Evolutionary conservation across 208 protist genomes (phyloP).

Genomic region (Crithidia expoeki): DNA sequence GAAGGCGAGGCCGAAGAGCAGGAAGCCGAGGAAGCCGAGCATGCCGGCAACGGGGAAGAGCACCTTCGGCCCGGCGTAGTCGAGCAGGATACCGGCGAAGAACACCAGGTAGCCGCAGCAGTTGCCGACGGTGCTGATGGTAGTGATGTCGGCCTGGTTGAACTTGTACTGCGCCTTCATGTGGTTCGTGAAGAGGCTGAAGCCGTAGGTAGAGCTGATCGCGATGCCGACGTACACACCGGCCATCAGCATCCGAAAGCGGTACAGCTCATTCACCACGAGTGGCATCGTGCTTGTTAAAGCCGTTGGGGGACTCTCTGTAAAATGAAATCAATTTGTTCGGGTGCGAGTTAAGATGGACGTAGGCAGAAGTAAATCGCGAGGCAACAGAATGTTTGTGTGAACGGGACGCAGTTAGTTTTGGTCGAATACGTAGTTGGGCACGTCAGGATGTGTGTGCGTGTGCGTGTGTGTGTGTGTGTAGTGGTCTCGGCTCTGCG

Average conservation of each 20-base stretch:
- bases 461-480: too few relatives aligned
- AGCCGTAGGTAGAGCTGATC: constrained; percentile 74
- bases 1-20: constrained; percentile 66
- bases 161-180: constrained; percentile 50
- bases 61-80: constrained; percentile 57
- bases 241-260: constrained; percentile 72
- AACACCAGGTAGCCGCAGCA: constrained; percentile 48
- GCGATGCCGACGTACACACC: constrained; percentile 67
- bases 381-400: too few relatives aligned
- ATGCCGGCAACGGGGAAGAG: constrained; percentile 35
- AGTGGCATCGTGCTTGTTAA: constrained; percentile 34
- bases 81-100: constrained; percentile 58
- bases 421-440: too few relatives aligned
- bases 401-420: too few relatives aligned
- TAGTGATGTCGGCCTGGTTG: constrained; percentile 43
- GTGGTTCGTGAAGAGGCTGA: constrained; percentile 65
- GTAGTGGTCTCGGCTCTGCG: too few relatives aligned
- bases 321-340: too few relatives aligned
- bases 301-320: neutral
- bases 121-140: constrained; percentile 68
- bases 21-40: constrained; percentile 37
- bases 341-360: too few relatives aligned
- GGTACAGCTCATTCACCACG: constrained; percentile 69
- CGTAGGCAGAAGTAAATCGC: too few relatives aligned
- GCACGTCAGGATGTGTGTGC: too few relatives aligned